A percentile compares a stretch with the other conserved stretches of the same genome.
These are phyloP conservation scores for Kalanchoe fedtschenkoi DNA, from an alignment of 164 flowering plant genomes.

Conservation along the genomic window DNA sequence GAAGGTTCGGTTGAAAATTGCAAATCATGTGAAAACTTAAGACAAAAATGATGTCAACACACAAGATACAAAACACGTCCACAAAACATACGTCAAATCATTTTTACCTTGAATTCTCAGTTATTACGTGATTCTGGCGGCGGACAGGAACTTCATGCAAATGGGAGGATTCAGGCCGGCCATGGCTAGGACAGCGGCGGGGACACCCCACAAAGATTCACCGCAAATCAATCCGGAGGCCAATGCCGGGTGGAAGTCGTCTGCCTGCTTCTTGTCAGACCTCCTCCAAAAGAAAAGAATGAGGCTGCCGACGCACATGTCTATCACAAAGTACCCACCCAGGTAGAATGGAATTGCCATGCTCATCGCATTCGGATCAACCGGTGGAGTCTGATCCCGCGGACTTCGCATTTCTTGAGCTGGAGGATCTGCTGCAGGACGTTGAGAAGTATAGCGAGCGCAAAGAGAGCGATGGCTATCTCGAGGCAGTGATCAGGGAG, in stretches of 20 bases:
- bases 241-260: background rate
- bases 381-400: no score
- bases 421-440: background rate
- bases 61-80: no score
- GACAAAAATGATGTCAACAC: no score
- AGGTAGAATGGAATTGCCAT: slow-evolving; percentile 6
- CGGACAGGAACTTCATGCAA: slow-evolving; percentile 7
- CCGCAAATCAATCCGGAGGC: slow-evolving; percentile 2
- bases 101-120: no score
- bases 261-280: background rate
- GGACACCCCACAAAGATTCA: background rate
- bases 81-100: no score
- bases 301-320: slow-evolving; percentile 1
- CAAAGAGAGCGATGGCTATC: background rate
- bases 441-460: background rate
- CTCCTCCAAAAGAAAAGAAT: slow-evolving; percentile 1
- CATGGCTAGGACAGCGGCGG: slow-evolving; percentile 2
- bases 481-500: background rate
- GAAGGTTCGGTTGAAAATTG: no score
- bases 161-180: background rate
- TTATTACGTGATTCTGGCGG: no score
- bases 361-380: background rate
- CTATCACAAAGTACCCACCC: background rate
- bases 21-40: no score
- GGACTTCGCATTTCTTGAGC: no score